Evolutionary conservation across 805 yeast genomes (phyloP), one percentile per base, ranked within the genome.

Genomic region (Torulaspora gathmanii): DNA sequence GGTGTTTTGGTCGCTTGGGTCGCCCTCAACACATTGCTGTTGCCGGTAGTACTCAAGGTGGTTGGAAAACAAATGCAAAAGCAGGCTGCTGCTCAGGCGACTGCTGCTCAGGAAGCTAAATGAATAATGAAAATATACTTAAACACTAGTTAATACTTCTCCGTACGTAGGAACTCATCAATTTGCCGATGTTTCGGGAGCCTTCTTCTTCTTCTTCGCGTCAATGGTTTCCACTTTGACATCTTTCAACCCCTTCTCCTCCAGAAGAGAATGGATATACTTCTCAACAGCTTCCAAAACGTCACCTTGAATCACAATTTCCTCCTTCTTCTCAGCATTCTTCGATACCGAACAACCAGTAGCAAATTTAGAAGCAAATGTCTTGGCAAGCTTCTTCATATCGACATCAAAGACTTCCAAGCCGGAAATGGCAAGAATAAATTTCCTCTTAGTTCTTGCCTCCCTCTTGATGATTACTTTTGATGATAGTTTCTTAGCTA

Each of bases 341-440:
- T 90, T 90, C 3, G 89, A 82, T 11, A 90, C 95, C 17, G 93
- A 81, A 23, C 96, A 91, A 41, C 98, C 98, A 7, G 97, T 90
- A 11, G 98, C 98, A 62, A 91, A 90, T 65, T 86, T 88, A 28
- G 93, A 83, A 0, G 97, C 93, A 67, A 91, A 90, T 0, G 89
- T 82, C 73, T 91, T 91, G 36, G 96, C 86, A 53, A 88, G 73
- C 62, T 89, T 90, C 71, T 90, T 90, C 79, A 86, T 77, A 62
- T 90, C 96, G 49, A 88, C 77, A 49, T 83, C 91, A 62, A 88
- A 83, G 30, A 89, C 86, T 62, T 91, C 97, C 51, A 90, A 73
- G 12, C 96, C 96, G 15, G 85, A 75, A 40, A 90, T 83, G 17
- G 95, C 85, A 42, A 89, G 83, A 45, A 89, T 85, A 60, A 83